These are phyloP conservation scores for Dioscorea cayenensis DNA, from an alignment of 116 monocot genomes.

Conservation along the genomic window DNA sequence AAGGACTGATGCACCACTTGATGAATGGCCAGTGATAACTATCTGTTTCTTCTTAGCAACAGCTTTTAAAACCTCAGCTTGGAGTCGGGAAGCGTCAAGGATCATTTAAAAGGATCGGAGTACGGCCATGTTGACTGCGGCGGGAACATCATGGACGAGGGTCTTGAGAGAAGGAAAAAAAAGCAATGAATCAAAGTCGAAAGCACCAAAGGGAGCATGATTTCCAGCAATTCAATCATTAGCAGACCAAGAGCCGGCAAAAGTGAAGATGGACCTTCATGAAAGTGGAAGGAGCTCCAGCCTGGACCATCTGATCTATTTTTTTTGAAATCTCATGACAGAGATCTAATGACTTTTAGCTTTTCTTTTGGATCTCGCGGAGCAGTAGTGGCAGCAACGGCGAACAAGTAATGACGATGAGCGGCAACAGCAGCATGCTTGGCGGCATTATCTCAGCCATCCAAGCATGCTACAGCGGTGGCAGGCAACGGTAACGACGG, in stretches of 20 bases:
- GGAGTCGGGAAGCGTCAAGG: constrained; percentile 17
- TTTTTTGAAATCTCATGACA: too few species aligned
- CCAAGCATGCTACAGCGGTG: too few species aligned
- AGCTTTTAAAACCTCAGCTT: constrained; percentile 33
- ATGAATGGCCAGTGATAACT: constrained; percentile 53
- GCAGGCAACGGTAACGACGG: too few species aligned
- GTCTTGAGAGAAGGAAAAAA: constrained; percentile 51
- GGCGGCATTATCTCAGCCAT: too few species aligned
- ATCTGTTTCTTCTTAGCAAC: constrained; percentile 27
- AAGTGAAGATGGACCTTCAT: constrained; percentile 36
- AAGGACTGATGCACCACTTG: constrained; percentile 41
- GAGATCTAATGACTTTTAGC: too few species aligned
- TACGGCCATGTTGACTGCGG: constrained; percentile 30
- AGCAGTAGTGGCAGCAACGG: too few species aligned
- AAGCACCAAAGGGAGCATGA: constrained; percentile 26
- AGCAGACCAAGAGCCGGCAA: constrained; percentile 37
- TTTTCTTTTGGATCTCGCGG: too few species aligned
- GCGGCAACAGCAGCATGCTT: too few species aligned
- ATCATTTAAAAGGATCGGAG: constrained; percentile 27
- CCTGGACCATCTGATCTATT: too few species aligned
- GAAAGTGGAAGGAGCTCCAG: constrained; percentile 13
- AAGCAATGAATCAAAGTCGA: constrained; percentile 20
- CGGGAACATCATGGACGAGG: constrained; percentile 17
- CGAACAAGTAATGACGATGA: too few species aligned
- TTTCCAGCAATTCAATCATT: constrained; percentile 24